Evolutionary conservation across 225 moss, liverwort and hornwort species (phyloP), one percentile per base, ranked within the genome.

Genomic region (Pseudoscleropodium purum): DNA sequence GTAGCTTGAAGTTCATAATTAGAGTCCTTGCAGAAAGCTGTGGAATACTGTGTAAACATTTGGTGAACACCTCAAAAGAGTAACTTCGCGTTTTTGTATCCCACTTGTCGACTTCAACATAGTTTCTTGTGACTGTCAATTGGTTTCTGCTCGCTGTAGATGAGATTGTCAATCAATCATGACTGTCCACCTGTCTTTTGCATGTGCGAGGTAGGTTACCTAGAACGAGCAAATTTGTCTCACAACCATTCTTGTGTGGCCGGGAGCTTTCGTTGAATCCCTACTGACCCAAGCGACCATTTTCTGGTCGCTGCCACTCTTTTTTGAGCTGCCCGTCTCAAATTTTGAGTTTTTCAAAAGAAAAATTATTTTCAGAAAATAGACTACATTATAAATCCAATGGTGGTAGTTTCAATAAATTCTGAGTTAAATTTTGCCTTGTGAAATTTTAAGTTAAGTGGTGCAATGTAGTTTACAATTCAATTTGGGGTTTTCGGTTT

Each of bases 1-100:
- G 88, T 88, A 88, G 72, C 83, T 91, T 87, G 87, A 84, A 91
- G 90, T 79, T 86, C 86, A 86, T 84, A 78, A 36, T 45, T 60
- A 85, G 72, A 73, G 51, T 86, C 43, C 88, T 62, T 79, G 73
- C 83, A 86, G 75, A 31, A 79, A 51, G 67, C 85, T 74, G 70
- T 85, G 37, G 51, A 82, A 75, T 73, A n/a, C n/a, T 86, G 51
- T 85, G 87, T 82, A 69, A 81, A n/a, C 56, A 19, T 88, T 54
- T 70, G 87, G 54, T 31, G 27, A 69, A 52, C 51, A 66, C 57
- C 73, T 85, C 70, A 82, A 87, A 65, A 88, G 72, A 86, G 79
- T 60, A 76, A 27, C 36, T 61, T 15, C 25, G 56, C 70, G 18
- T 61, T 59, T 78, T 52, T 78, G 13, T 75, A 73, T 12, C 75